Evolutionary conservation across 176 grass and related monocot species (phyloP).

Genomic region (Secale cereale): DNA sequence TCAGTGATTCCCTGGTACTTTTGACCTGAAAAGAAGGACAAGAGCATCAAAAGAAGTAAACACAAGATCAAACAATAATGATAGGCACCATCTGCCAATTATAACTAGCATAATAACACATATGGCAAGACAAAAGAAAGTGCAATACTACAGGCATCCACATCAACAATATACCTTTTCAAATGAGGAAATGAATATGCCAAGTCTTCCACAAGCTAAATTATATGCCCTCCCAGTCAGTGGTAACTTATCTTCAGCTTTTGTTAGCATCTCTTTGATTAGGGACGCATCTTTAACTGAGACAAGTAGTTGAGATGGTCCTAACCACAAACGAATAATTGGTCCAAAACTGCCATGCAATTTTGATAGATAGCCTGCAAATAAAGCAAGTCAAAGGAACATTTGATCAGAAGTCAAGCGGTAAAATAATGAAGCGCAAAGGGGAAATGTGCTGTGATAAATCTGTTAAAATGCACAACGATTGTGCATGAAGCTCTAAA

Average conservation of each 20-base stretch:
- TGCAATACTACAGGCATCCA: background rate
- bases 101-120: background rate
- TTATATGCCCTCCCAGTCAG: slow-evolving; percentile 73
- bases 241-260: slow-evolving; percentile 88
- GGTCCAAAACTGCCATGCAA: slow-evolving; percentile 85
- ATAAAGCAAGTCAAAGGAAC: slow-evolving; percentile 11
- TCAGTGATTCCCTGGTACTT: slow-evolving; percentile 69
- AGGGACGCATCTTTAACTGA: slow-evolving; percentile 74
- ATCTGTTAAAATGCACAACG: background rate
- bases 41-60: background rate
- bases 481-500: background rate
- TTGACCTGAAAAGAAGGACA: slow-evolving; percentile 54
- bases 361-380: slow-evolving; percentile 69
- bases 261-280: slow-evolving; percentile 72
- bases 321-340: slow-evolving; percentile 76
- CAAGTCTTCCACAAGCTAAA: slow-evolving; percentile 85
- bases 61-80: slow-evolving; percentile 15
- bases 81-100: background rate
- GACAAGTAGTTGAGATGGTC: slow-evolving; percentile 86
- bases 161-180: slow-evolving; percentile 60
- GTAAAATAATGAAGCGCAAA: background rate
- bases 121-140: background rate
- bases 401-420: slow-evolving; percentile 9
- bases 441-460: background rate
- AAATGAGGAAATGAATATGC: slow-evolving; percentile 71